phyloP scores from a whole-genome alignment of 768 basidiomycete species.

The Gloeostereum incarnatum region DNA sequence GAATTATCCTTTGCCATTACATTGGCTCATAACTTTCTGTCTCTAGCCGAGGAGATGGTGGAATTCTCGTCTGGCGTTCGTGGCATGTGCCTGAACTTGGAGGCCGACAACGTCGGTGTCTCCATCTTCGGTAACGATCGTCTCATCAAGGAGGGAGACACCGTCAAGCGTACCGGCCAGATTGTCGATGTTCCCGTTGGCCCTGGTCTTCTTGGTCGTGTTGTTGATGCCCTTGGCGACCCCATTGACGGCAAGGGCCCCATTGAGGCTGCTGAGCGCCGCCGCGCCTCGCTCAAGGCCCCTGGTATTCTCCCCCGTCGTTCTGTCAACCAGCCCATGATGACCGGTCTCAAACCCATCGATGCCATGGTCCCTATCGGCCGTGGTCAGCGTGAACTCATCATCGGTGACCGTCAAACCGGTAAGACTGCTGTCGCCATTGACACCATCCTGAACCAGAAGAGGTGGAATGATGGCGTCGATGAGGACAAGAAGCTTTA shows the following conservation, averaged over 20 bases:
- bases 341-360: conserved; percentile 99
- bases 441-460: conserved; percentile 99
- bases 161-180: conserved; percentile 99
- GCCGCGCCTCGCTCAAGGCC: conserved; percentile 96
- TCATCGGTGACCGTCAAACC: conserved; percentile 99
- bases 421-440: conserved; percentile 99
- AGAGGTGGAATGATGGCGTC: conserved; percentile 97
- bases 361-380: conserved; percentile 99
- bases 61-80: conserved; percentile 99
- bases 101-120: conserved; percentile 99
- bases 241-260: conserved; percentile 99
- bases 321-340: conserved; percentile 99
- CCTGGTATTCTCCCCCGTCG: conserved; percentile 99
- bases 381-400: conserved; percentile 99
- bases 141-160: conserved; percentile 99
- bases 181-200: conserved; percentile 99
- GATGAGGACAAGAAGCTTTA: conserved; percentile 98
- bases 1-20: too few relatives aligned
- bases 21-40: conserved; percentile 8
- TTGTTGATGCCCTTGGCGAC: conserved; percentile 99
- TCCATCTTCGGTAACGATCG: conserved; percentile 98
- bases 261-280: conserved; percentile 87
- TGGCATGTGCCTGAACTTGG: conserved; percentile 99
- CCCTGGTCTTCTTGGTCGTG: conserved; percentile 94
- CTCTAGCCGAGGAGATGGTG: conserved; percentile 98